Base-by-base conservation (phyloP, 176 grass and related monocot species). In the Chloris gayana region DNA sequence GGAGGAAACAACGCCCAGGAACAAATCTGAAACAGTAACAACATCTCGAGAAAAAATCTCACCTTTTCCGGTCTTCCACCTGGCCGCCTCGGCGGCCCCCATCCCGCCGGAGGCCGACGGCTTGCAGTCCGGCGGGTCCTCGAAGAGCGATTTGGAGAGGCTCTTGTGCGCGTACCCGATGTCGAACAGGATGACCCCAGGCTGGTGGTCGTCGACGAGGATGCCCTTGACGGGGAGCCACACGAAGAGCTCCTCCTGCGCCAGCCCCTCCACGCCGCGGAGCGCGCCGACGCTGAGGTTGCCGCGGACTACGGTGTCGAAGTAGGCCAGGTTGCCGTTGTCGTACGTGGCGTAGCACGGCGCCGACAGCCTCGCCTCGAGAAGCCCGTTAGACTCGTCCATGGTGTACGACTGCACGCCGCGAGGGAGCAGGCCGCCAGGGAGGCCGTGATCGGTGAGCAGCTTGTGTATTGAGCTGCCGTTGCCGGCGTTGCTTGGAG, bases 161-260 rank as follows among this genome's bases (percentile, higher is more conserved):
- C 83, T 87, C 92, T 98, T 98, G 83, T 87, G 89, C 13, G 95
- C 95, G 59, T 78, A 78, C 7, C 89, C 92, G 83, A 98, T 98
- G 88, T 98, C 95, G 83, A 98, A 92, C 18, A 91, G 79, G 72
- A 98, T 90, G 69, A 94, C 92, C 25, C 95, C 95, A 3, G 95
- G 84, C 56, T 72, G 31, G 11, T 79, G 69, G 31, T 87, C 77
- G 80, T 84, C 21, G 38, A 97, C 88, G 72, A 90, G 42, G 57
- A 98, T 94, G 67, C 95, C 95, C 90, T 98, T 98, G 27, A 98
- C 95, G 27, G 95, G 95, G 33, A 98, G 77, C 95, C 95, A 98
- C 14, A 98, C 69, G 80, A 98, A 98, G 59, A 98, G 91, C 86
- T 98, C 95, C 88, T 98, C 88, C 76, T 98, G 95, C 9, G 86